Percentiles rank a stretch among this genome's conserved stretches.
Evolutionary conservation across 495 filamentous ascomycete species (phyloP).

Genomic region (Hypoxylon fuscum): DNA sequence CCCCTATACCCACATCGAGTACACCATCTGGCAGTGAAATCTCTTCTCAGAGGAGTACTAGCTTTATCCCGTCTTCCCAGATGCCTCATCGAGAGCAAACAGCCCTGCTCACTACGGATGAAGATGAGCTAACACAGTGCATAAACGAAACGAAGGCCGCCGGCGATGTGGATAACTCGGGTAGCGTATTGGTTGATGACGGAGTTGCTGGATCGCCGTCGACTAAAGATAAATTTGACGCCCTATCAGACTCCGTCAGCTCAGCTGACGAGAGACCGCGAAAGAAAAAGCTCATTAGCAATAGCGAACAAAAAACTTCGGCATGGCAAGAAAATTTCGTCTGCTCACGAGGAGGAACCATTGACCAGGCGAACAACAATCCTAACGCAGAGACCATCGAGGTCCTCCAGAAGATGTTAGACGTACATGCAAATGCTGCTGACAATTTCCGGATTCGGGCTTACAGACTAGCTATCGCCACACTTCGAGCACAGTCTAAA

Average conservation of each 20-base stretch:
- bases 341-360: conserved; percentile 54
- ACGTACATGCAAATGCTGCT: conserved; percentile 76
- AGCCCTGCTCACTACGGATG: not conserved
- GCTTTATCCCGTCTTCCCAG: conserved; percentile 22
- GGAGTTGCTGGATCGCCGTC: not conserved
- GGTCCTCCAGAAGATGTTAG: conserved; percentile 81
- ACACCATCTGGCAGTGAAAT: conserved; percentile 28
- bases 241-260: conserved; percentile 7
- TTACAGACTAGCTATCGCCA: conserved; percentile 82
- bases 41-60: conserved; percentile 14
- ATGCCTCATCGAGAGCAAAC: not conserved
- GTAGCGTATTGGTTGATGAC: not conserved
- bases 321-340: conserved; percentile 52
- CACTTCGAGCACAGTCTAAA: conserved; percentile 70
- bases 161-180: not conserved
- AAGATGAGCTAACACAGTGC: conserved; percentile 35
- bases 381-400: conserved; percentile 82
- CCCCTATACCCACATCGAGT: not conserved
- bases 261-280: conserved; percentile 18
- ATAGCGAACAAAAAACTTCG: not conserved
- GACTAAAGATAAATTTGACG: conserved; percentile 8
- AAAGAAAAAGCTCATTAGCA: conserved; percentile 27
- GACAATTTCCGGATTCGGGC: conserved; percentile 84
- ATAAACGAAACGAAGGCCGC: conserved; percentile 25
- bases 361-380: conserved; percentile 40